Conservation (phyloP, 257 asterid genomes). For the Solanum infundibuliforme region DNA sequence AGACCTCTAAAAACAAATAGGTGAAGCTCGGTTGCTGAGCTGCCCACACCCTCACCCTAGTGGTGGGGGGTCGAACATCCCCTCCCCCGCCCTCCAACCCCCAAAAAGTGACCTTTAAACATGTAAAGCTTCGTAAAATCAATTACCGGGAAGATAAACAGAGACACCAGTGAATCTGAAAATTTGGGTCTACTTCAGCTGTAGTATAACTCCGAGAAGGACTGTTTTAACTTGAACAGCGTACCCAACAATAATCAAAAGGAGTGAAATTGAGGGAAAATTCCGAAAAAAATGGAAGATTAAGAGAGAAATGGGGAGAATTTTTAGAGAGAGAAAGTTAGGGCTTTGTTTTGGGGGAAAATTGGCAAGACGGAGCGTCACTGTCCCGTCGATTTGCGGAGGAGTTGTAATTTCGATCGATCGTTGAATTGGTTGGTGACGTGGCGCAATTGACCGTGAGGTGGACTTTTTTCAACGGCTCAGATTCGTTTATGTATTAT, state of each 20-base stretch:
- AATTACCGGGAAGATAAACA: conserved; percentile 12
- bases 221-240: not conserved
- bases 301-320: not conserved
- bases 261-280: not conserved
- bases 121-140: not conserved
- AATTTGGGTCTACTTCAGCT: conserved; percentile 25
- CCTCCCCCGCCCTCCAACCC: not conserved
- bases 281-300: not conserved
- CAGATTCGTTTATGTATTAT: conserved; percentile 5
- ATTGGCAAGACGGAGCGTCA: conserved; percentile 37
- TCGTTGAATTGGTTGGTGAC: conserved; percentile 37
- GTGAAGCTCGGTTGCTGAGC: not conserved
- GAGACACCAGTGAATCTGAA: conserved; percentile 8
- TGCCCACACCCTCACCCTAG: not conserved
- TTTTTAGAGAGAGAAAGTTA: conserved; percentile 15
- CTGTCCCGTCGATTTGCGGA: conserved; percentile 26
- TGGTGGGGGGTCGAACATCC: not conserved
- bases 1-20: not conserved
- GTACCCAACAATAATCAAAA: not conserved
- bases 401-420: conserved; percentile 46
- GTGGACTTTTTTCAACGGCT: conserved; percentile 48
- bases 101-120: not conserved
- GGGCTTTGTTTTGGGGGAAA: conserved; percentile 25
- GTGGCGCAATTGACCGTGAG: conserved; percentile 17
- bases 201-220: conserved; percentile 5